Percentiles rank a stretch among this genome's conserved stretches.
phyloP scores from a whole-genome alignment of 108 stramenopile genomes.

The Nannochloropsis gaditana region DNA sequence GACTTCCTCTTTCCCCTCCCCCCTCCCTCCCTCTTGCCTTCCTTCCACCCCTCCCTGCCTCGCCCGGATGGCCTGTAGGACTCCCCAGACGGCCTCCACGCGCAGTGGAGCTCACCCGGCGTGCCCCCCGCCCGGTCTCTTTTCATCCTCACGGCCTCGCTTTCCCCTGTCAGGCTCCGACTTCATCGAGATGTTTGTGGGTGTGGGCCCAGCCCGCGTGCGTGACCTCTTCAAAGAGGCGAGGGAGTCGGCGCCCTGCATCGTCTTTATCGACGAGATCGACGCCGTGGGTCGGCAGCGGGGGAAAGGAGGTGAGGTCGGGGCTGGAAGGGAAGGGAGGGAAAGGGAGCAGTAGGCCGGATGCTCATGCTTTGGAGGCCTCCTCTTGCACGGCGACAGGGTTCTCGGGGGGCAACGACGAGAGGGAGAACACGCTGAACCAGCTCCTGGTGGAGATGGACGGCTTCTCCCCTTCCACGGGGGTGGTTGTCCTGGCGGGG shows the following conservation, averaged over 20 bases:
- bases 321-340: not conserved
- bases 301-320: constrained; percentile 60
- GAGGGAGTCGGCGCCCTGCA: constrained; percentile 80
- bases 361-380: not conserved
- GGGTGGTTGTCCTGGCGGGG: constrained; percentile 90
- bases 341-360: not conserved
- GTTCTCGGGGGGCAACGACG: constrained; percentile 71
- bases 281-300: constrained; percentile 95
- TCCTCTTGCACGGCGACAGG: not conserved
- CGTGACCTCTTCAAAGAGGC: constrained; percentile 94
- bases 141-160: too few species aligned
- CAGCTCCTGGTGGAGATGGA: constrained; percentile 98
- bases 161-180: constrained; percentile 61
- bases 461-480: constrained; percentile 76
- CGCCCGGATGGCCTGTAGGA: not conserved
- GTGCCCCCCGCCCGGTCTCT: too few species aligned
- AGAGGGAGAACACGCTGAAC: constrained; percentile 97
- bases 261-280: constrained; percentile 97
- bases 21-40: not conserved
- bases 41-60: not conserved
- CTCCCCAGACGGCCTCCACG: too few species aligned
- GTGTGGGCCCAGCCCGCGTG: constrained; percentile 94
- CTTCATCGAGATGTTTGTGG: constrained; percentile 99
- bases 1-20: not conserved
- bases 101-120: too few species aligned